These are phyloP conservation scores for Fusarium anthophilum DNA, from an alignment of 2,329 filamentous ascomycete genomes.

Conservation along the genomic window DNA sequence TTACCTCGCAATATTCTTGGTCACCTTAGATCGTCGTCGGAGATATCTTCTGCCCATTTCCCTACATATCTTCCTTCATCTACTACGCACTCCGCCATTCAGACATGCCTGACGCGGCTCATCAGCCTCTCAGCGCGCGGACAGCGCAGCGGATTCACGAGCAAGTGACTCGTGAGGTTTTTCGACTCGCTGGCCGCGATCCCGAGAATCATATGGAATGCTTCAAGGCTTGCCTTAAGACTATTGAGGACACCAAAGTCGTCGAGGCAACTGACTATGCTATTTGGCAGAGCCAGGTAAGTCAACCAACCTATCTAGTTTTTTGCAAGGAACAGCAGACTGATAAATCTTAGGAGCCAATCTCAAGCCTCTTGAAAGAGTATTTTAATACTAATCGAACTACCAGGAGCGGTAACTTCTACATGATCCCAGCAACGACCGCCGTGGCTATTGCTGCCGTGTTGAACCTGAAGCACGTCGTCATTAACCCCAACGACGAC, in stretches of 20 bases:
- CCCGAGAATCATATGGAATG: background rate
- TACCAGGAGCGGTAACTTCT: background rate
- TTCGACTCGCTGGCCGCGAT: background rate
- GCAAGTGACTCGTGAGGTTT: constrained; percentile 1
- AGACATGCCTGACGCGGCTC: background rate
- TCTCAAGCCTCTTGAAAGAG: background rate
- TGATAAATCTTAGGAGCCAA: background rate
- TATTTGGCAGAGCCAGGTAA: background rate
- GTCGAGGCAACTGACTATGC: background rate
- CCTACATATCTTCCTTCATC: background rate
- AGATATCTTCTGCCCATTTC: background rate
- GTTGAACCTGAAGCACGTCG: background rate
- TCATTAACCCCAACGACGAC: background rate
- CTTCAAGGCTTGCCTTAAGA: background rate
- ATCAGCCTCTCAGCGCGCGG: background rate
- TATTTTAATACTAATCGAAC: background rate
- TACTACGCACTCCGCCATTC: background rate
- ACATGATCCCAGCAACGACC: background rate
- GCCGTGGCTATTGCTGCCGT: background rate
- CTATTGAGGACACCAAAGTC: background rate
- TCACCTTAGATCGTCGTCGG: background rate
- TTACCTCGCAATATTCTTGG: background rate
- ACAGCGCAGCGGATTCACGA: background rate
- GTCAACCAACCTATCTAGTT: background rate
- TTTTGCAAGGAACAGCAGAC: background rate